A percentile compares a stretch with the other conserved stretches of the same genome.
Evolutionary conservation across 495 filamentous ascomycete species (phyloP).

Genomic region (Amorphotheca resinae): DNA sequence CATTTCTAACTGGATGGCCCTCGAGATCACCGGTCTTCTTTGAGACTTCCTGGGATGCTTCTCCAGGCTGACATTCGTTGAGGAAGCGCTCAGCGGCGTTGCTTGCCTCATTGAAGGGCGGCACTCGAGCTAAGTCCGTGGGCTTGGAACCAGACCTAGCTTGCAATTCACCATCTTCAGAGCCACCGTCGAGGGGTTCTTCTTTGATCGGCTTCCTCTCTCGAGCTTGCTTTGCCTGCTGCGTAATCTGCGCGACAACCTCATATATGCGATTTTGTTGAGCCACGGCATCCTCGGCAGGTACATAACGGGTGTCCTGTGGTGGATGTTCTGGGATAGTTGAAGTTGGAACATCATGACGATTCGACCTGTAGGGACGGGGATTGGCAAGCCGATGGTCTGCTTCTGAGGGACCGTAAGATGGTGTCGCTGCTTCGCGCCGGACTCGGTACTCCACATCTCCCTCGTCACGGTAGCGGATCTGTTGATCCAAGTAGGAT

Average conservation of each 20-base stretch:
- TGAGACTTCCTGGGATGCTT: neutral
- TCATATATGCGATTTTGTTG: conserved; percentile 14
- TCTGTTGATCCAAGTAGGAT: conserved; percentile 2
- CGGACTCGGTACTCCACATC: conserved; percentile 11
- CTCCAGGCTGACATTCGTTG: conserved; percentile 25
- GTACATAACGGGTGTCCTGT: neutral
- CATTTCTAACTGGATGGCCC: conserved; percentile 24
- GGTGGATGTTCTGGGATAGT: neutral
- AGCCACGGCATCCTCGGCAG: conserved; percentile 4
- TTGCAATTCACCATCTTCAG: conserved; percentile 23
- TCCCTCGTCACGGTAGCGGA: conserved; percentile 8
- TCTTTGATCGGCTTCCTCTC: conserved; percentile 10
- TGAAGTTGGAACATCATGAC: neutral
- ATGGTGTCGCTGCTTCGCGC: conserved; percentile 1
- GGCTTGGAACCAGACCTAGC: conserved; percentile 10
- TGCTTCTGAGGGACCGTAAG: conserved; percentile 7
- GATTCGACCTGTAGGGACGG: conserved; percentile 4
- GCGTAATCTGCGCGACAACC: conserved; percentile 15
- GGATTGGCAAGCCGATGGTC: conserved; percentile 9
- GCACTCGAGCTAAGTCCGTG: neutral
- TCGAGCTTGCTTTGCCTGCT: conserved; percentile 14
- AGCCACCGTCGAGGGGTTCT: conserved; percentile 13
- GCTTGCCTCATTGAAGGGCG: conserved; percentile 14
- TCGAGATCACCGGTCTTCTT: conserved; percentile 13
- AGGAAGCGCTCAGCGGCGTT: conserved; percentile 32